phyloP scores from a whole-genome alignment of 2,329 filamentous ascomycete genomes.

The Ophiostoma ulmi region DNA sequence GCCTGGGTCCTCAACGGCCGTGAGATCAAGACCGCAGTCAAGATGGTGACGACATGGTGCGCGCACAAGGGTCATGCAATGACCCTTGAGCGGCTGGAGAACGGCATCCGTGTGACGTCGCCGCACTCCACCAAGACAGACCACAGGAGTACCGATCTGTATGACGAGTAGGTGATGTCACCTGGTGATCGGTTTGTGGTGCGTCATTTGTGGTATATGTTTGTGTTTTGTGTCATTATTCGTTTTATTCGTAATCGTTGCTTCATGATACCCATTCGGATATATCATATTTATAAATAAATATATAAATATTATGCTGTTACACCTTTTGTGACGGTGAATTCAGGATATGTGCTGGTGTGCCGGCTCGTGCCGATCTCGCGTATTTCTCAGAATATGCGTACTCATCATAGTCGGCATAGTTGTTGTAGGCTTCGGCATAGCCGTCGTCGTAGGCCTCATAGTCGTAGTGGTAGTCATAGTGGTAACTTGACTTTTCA shows the following conservation, averaged over 20 bases:
- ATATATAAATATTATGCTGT: not conserved
- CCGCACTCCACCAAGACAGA: slow-evolving; percentile 38
- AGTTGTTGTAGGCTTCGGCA: not conserved
- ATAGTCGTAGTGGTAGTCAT: slow-evolving; percentile 13
- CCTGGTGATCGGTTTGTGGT: not conserved
- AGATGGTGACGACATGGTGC: slow-evolving; percentile 45
- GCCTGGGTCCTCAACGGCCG: slow-evolving; percentile 42
- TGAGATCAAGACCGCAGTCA: slow-evolving; percentile 45
- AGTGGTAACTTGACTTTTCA: not conserved
- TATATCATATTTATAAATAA: not conserved
- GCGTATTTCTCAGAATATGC: not conserved
- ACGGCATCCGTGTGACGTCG: slow-evolving; percentile 43
- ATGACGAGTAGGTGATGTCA: slow-evolving; percentile 10
- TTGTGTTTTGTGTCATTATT: not conserved
- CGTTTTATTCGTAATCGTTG: not conserved
- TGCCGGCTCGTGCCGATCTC: not conserved
- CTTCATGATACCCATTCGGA: not conserved
- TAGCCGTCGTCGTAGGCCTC: slow-evolving; percentile 15
- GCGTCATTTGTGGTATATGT: not conserved
- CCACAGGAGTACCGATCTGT: slow-evolving; percentile 19
- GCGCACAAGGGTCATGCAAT: slow-evolving; percentile 41
- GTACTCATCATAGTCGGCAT: slow-evolving; percentile 13
- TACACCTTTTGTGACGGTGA: slow-evolving; percentile 24
- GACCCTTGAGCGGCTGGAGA: slow-evolving; percentile 41
- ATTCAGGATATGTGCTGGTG: not conserved